Evolutionary conservation across 2,329 filamentous ascomycete species (phyloP), one percentile per base, ranked within the genome.

Genomic region (Curvularia verruculosa): DNA sequence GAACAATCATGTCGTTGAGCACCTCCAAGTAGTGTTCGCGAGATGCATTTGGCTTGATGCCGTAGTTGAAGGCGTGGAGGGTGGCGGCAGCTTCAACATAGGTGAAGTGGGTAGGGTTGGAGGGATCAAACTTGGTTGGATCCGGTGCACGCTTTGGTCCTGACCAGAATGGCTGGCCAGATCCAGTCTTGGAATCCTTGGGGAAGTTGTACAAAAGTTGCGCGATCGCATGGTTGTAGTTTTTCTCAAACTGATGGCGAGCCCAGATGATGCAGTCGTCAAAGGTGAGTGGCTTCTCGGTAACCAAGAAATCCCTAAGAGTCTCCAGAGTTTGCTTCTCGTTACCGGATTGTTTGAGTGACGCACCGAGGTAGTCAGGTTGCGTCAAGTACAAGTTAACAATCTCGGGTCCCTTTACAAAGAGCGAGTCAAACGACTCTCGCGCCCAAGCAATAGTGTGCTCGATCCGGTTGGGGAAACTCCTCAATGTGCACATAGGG

Each of bases 381-480:
- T 97, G 91, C 1, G 89, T 91, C 65, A 99, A 83, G 76, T 99
- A 97, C 56, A 96, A 83, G 76, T 99, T 99, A 73, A 95, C 94
- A 34, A 92, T 90, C 78, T 98, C 92, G 0, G 95, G 90, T 29
- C 92, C 92, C 68, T 94, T 95, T 67, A 96, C 92, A 70, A 98
- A 99, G 66, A 89, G 92, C 26, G 88, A 89, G 80, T 98, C 92
- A 79, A 99, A 99, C 64, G 96, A 85, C 76, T 98, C 95, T 70
- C 96, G 91, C 37, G 93, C 89, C 95, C 95, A 99, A 2, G 95
- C 95, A 75, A 99, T 99, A 0, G 95, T 98, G 78, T 99, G 95
- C 80, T 99, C 93, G 70, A 99, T 99, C 71, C 89, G 89, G 83
- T 99, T 99, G 57, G 95, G 95, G 83, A 99, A 99, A 78, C 93